Conservation (phyloP, 192 early-diverging fungal species). For the Phlyctochytrium bullatum region DNA sequence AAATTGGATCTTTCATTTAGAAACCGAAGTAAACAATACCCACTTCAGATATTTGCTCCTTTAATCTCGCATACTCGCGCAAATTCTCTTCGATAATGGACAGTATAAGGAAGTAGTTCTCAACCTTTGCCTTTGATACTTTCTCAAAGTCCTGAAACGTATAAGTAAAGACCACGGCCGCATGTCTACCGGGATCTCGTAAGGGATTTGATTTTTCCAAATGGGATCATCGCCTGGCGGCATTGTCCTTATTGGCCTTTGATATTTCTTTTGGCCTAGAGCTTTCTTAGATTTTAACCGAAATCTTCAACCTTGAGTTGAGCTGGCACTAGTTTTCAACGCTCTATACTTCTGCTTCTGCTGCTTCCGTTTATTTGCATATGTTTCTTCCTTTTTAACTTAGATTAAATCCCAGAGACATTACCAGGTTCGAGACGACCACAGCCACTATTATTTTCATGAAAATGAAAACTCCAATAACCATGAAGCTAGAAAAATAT, state of each 20-base stretch:
- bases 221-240: constrained; percentile 21
- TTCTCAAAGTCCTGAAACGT: constrained; percentile 35
- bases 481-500: constrained; percentile 36
- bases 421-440: constrained; percentile 44
- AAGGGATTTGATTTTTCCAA: constrained; percentile 43
- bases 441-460: constrained; percentile 46
- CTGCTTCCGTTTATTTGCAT: constrained; percentile 25
- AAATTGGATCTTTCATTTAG: constrained; percentile 22
- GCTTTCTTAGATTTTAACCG: not conserved
- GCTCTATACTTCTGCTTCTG: constrained; percentile 23
- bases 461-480: constrained; percentile 42
- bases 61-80: constrained; percentile 31
- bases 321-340: constrained; percentile 21
- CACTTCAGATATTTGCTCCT: constrained; percentile 34
- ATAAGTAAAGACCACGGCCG: not conserved
- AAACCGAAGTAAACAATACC: not conserved
- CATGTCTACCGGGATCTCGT: constrained; percentile 36
- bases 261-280: constrained; percentile 24
- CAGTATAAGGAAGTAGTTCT: constrained; percentile 42
- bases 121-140: constrained; percentile 43
- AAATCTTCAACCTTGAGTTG: not conserved
- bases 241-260: constrained; percentile 16
- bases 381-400: constrained; percentile 22
- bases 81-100: constrained; percentile 44
- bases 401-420: not conserved